Evolutionary conservation across 495 filamentous ascomycete genomes (phyloP).

Genomic region (Talaromyces nanjingensis): DNA sequence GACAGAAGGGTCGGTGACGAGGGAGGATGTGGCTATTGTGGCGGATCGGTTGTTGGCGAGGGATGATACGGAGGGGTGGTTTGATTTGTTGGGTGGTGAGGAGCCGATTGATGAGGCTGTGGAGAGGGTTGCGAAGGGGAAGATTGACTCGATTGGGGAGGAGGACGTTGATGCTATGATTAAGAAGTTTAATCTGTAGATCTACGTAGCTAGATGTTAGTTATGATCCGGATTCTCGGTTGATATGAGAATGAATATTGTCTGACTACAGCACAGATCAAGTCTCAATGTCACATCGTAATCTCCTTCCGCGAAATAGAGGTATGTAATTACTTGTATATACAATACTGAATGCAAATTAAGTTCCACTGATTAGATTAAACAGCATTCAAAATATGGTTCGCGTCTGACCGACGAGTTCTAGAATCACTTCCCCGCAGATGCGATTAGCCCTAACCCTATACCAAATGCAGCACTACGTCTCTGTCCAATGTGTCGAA

Average conservation of each 20-base stretch:
- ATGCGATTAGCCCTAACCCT: not conserved
- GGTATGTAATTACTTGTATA: not conserved
- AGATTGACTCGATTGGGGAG: constrained; percentile 58
- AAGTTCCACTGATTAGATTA: not conserved
- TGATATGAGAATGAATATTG: not conserved
- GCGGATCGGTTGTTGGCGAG: constrained; percentile 57
- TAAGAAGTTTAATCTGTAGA: constrained; percentile 25
- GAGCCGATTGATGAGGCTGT: constrained; percentile 56
- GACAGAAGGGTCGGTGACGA: constrained; percentile 47
- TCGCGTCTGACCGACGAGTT: not conserved
- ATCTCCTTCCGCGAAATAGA: not conserved
- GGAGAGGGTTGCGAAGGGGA: constrained; percentile 52
- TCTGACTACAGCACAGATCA: not conserved
- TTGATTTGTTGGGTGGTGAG: constrained; percentile 55
- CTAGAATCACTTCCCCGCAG: not conserved
- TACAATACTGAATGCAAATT: not conserved
- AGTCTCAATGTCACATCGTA: not conserved
- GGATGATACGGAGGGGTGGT: constrained; percentile 52
- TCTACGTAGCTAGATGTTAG: not conserved
- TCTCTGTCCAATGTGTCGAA: not conserved
- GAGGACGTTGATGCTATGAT: constrained; percentile 52
- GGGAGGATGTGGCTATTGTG: constrained; percentile 65
- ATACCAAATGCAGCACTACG: not conserved
- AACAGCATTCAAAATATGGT: not conserved
- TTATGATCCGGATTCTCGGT: not conserved